Conservation (phyloP, 176 grass and related monocot genomes). For the Calamus simplicifolius region DNA sequence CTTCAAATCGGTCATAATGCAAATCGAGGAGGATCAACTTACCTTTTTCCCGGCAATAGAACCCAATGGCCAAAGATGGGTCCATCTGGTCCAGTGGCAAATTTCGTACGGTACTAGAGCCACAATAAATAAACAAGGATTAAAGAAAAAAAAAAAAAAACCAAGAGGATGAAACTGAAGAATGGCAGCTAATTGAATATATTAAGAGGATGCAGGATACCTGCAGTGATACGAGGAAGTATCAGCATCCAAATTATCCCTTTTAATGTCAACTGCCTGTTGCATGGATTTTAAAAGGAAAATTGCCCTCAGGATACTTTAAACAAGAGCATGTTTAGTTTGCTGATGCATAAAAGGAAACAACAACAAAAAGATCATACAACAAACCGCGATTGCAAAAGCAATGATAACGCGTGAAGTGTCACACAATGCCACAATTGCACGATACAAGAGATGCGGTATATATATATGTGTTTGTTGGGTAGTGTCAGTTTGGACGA, state of each 20-base stretch:
- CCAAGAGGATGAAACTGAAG: neutral
- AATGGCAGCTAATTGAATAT: neutral
- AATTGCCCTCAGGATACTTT: too few relatives aligned
- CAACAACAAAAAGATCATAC: too few relatives aligned
- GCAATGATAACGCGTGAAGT: too few relatives aligned
- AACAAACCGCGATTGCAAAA: too few relatives aligned
- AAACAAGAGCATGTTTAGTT: too few relatives aligned
- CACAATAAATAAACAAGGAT: slow-evolving; percentile 2
- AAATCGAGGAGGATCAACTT: neutral
- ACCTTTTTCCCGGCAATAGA: slow-evolving; percentile 89
- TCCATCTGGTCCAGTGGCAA: slow-evolving; percentile 78
- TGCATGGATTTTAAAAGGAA: too few relatives aligned
- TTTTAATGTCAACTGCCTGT: slow-evolving; percentile 59
- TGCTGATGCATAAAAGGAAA: too few relatives aligned
- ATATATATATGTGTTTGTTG: too few relatives aligned
- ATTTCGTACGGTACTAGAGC: slow-evolving; percentile 53
- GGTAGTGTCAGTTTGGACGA: too few relatives aligned
- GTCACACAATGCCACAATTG: too few relatives aligned
- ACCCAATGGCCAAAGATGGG: slow-evolving; percentile 90
- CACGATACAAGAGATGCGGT: too few relatives aligned
- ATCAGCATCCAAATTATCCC: slow-evolving; percentile 68
- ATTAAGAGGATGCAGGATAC: slow-evolving; percentile 33
- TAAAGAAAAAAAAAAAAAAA: neutral
- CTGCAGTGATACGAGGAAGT: slow-evolving; percentile 92
- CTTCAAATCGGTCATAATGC: neutral